Evolutionary conservation across 192 early-diverging fungal genomes (phyloP).

Genomic region (Backusella luteola): DNA sequence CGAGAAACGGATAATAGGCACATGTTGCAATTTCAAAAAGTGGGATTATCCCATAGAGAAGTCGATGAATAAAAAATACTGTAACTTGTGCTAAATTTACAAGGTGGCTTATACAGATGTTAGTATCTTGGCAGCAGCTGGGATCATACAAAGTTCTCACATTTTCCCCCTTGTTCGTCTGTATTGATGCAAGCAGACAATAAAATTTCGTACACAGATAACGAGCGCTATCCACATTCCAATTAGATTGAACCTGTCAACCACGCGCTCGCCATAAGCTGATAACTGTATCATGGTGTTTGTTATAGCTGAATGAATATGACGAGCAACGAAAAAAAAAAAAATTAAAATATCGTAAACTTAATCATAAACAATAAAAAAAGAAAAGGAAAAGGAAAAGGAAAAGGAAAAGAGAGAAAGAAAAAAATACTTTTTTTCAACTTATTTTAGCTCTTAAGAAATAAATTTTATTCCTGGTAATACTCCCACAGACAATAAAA

Average conservation of each 20-base stretch:
- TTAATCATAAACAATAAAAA: background rate
- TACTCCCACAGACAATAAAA: background rate
- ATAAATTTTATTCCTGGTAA: background rate
- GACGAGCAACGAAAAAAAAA: background rate
- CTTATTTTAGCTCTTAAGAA: background rate
- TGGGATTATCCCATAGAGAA: conserved; percentile 18
- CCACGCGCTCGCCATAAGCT: conserved; percentile 27
- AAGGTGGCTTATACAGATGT: background rate
- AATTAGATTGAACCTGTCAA: conserved; percentile 35
- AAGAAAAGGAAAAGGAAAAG: background rate
- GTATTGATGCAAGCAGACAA: conserved; percentile 28
- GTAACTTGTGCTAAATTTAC: conserved; percentile 12
- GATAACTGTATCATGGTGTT: conserved; percentile 25
- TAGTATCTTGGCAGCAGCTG: background rate
- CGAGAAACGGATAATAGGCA: conserved; percentile 18
- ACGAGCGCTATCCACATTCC: conserved; percentile 28
- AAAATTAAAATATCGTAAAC: background rate
- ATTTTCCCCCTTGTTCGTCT: conserved; percentile 26
- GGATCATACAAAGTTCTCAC: background rate
- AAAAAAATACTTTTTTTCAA: background rate
- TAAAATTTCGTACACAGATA: conserved; percentile 26
- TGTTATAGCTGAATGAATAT: conserved; percentile 5
- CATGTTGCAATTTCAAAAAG: conserved; percentile 28
- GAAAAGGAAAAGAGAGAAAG: background rate
- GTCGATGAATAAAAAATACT: conserved; percentile 19